A percentile compares a stretch with the other conserved stretches of the same genome.
phyloP scores from a whole-genome alignment of 2,329 filamentous ascomycete species.

The Raffaelea deltoideospora region DNA sequence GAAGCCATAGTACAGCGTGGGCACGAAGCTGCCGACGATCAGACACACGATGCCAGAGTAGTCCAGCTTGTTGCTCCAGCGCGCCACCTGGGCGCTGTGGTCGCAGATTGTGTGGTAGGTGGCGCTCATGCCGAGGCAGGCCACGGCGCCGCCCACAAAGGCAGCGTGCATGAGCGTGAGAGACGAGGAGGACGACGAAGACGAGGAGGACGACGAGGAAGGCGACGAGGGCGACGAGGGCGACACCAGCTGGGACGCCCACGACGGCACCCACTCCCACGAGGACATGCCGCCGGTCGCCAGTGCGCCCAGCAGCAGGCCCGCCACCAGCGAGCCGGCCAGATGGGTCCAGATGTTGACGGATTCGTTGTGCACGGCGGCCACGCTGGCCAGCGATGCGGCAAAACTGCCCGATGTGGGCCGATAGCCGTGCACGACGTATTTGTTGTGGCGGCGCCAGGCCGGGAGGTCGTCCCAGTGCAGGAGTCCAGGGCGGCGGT shows the following conservation, averaged over 20 bases:
- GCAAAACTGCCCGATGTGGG: constrained; percentile 31
- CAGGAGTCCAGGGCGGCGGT: constrained; percentile 17
- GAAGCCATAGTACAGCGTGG: constrained; percentile 77
- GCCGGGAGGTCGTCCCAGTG: constrained; percentile 41
- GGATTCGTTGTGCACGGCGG: constrained; percentile 43
- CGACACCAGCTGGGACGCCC: not conserved
- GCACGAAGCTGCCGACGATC: constrained; percentile 84
- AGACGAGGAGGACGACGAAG: constrained; percentile 33
- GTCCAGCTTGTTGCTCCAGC: constrained; percentile 83
- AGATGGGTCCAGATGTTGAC: constrained; percentile 52
- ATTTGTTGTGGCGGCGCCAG: constrained; percentile 46
- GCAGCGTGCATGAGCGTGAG: constrained; percentile 57
- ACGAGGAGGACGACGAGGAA: not conserved
- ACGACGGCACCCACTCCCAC: not conserved
- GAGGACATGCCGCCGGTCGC: constrained; percentile 28
- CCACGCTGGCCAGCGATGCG: constrained; percentile 29
- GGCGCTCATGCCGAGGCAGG: constrained; percentile 67
- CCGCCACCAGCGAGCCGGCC: constrained; percentile 48
- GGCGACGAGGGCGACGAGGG: not conserved
- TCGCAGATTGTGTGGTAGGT: constrained; percentile 77
- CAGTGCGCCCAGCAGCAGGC: no score
- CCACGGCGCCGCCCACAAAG: constrained; percentile 62
- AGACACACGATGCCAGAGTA: constrained; percentile 87
- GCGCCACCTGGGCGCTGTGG: constrained; percentile 63
- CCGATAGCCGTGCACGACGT: constrained; percentile 39